Conservation (phyloP, 2,329 filamentous ascomycete species). For the Aspergillus sp. region DNA sequence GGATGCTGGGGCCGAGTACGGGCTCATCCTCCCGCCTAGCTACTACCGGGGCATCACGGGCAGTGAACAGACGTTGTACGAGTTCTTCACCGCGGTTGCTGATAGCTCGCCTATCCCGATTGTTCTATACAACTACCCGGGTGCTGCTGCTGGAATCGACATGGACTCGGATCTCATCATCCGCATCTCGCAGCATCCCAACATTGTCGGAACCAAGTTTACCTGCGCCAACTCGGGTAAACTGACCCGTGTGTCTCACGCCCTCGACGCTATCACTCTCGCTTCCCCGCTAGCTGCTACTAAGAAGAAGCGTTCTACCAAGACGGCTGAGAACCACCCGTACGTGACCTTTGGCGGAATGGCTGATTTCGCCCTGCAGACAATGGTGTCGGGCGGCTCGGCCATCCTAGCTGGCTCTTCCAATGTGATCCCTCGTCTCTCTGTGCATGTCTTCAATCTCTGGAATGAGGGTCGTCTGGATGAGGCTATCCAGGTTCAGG, state of each 20-base stretch:
- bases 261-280: constrained; percentile 62
- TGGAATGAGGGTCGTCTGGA: constrained; percentile 66
- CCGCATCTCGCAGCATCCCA: constrained; percentile 67
- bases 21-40: constrained; percentile 68
- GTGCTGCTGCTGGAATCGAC: constrained; percentile 76
- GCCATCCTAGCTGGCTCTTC: constrained; percentile 83
- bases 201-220: constrained; percentile 84
- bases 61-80: constrained; percentile 62
- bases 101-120: constrained; percentile 68
- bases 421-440: constrained; percentile 78
- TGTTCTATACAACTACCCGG: constrained; percentile 85
- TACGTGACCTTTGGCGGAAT: constrained; percentile 88
- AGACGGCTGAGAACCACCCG: constrained; percentile 26
- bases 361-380: constrained; percentile 80
- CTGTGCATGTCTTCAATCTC: constrained; percentile 70
- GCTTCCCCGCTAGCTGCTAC: constrained; percentile 25
- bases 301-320: constrained; percentile 17
- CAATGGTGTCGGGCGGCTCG: constrained; percentile 67
- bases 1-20: constrained; percentile 68
- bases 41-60: constrained; percentile 70
- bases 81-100: constrained; percentile 68
- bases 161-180: constrained; percentile 85
- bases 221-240: constrained; percentile 88
- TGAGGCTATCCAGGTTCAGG: constrained; percentile 69
- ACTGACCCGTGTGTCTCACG: constrained; percentile 69